These are phyloP conservation scores for Lagenidium sp. DNA, from an alignment of 352 stramenopile genomes.

Conservation along the genomic window DNA sequence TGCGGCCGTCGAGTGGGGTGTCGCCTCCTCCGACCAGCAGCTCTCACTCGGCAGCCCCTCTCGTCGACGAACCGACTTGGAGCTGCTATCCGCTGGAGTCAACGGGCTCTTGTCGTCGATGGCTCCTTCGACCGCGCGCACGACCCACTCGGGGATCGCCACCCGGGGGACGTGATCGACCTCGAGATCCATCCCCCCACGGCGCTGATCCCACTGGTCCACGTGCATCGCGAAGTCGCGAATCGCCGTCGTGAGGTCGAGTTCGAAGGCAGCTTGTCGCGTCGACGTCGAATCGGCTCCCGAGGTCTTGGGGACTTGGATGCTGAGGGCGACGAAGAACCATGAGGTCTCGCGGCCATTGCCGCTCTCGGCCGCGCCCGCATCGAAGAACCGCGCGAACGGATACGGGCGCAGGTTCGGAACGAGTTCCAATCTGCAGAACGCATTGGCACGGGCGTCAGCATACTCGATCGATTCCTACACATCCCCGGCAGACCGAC, in stretches of 20 bases:
- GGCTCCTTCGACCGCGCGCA: too few species aligned
- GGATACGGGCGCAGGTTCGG: slow-evolving; percentile 52
- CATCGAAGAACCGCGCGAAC: slow-evolving; percentile 80
- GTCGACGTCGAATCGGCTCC: too few species aligned
- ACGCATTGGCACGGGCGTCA: too few species aligned
- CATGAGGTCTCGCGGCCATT: slow-evolving; percentile 39
- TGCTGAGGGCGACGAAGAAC: slow-evolving; percentile 70
- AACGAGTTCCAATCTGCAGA: slow-evolving; percentile 43
- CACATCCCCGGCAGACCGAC: too few species aligned
- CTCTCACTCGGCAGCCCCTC: too few species aligned
- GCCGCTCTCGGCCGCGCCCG: slow-evolving; percentile 23
- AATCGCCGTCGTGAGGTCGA: slow-evolving; percentile 66
- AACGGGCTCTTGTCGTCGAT: slow-evolving; percentile 8
- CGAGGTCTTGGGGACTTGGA: slow-evolving; percentile 34
- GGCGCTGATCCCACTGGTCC: slow-evolving; percentile 66
- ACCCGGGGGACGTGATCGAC: slow-evolving; percentile 54
- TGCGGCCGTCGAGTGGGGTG: too few species aligned
- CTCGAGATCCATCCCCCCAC: slow-evolving; percentile 75
- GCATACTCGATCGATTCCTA: too few species aligned
- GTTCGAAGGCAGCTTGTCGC: too few species aligned
- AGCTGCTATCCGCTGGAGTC: too few species aligned
- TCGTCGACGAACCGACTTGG: too few species aligned
- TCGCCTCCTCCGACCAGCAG: too few species aligned
- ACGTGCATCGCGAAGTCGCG: slow-evolving; percentile 69
- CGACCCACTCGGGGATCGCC: slow-evolving; percentile 56